A percentile compares a stretch with the other conserved stretches of the same genome.
Conservation (phyloP, 1,284 basidiomycete species). For the Trichosporon sp. region DNA sequence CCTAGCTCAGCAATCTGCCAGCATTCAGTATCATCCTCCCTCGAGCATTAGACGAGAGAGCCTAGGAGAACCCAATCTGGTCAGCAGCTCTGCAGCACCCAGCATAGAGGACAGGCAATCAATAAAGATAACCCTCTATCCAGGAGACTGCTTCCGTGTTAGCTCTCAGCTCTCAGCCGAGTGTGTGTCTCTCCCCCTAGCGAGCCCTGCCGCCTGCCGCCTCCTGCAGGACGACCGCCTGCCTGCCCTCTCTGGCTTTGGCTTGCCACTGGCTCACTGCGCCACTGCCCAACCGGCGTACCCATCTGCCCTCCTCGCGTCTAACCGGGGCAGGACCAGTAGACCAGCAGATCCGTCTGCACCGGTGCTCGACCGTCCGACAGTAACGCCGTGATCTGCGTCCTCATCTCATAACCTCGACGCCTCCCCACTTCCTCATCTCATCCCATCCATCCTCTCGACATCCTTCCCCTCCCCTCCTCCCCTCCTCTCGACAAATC, state of each 20-base stretch:
- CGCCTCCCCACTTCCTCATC: background rate
- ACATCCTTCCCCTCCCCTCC: background rate
- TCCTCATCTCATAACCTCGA: background rate
- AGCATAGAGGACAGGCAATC: background rate
- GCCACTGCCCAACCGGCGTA: no score
- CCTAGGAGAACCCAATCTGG: no score
- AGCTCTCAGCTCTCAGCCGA: background rate
- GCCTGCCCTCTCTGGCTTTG: no score
- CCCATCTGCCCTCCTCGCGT: no score
- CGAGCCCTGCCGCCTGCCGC: background rate
- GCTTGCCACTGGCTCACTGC: background rate
- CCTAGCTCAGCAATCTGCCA: no score
- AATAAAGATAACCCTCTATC: background rate
- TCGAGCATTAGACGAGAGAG: no score
- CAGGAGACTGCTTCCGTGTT: background rate
- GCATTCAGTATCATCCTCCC: no score
- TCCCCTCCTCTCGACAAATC: background rate
- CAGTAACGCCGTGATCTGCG: conserved; percentile 2
- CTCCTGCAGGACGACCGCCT: no score
- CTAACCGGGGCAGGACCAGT: no score
- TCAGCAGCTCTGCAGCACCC: no score
- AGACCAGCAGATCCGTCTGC: no score
- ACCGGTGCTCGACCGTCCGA: background rate
- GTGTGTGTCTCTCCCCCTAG: no score
- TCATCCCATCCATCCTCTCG: background rate